These are phyloP conservation scores for Capronia epimyces DNA, from an alignment of 2,329 filamentous ascomycete species.

Conservation along the genomic window DNA sequence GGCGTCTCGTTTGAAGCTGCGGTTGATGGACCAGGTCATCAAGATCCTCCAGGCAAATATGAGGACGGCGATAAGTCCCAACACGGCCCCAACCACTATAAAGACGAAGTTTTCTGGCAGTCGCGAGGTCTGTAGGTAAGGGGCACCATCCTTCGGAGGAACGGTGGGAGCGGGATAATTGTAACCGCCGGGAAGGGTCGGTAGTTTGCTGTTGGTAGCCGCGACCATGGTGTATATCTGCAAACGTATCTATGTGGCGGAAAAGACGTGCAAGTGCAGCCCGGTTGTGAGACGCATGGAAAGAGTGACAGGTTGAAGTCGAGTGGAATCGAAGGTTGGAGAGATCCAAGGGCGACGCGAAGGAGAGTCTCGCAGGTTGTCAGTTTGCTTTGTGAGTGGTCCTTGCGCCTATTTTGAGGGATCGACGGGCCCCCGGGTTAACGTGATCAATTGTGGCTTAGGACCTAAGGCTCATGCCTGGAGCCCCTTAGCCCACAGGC, in stretches of 20 bases:
- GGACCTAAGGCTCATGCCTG: neutral
- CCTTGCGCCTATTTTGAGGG: conserved; percentile 5
- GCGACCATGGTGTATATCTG: conserved; percentile 15
- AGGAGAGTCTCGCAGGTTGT: neutral
- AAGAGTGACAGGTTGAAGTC: conserved; percentile 7
- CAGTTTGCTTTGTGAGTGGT: conserved; percentile 5
- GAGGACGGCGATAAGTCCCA: conserved; percentile 75
- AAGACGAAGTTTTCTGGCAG: conserved; percentile 92
- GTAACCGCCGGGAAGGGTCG: conserved; percentile 52
- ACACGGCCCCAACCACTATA: conserved; percentile 82
- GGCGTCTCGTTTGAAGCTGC: conserved; percentile 82
- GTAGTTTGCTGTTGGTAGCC: conserved; percentile 35
- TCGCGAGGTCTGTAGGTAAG: conserved; percentile 83
- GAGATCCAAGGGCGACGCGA: neutral
- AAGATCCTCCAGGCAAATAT: conserved; percentile 83
- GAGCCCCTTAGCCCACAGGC: neutral
- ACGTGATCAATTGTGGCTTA: conserved; percentile 8
- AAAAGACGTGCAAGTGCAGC: conserved; percentile 7
- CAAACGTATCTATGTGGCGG: neutral
- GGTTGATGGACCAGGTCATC: conserved; percentile 84
- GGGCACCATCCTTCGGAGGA: conserved; percentile 75
- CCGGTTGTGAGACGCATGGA: neutral
- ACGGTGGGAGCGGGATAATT: conserved; percentile 69
- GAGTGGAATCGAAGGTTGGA: conserved; percentile 8
- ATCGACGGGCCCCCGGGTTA: neutral